Evolutionary conservation across 1,284 basidiomycete species (phyloP).

Genomic region (Phylloporus sp.): DNA sequence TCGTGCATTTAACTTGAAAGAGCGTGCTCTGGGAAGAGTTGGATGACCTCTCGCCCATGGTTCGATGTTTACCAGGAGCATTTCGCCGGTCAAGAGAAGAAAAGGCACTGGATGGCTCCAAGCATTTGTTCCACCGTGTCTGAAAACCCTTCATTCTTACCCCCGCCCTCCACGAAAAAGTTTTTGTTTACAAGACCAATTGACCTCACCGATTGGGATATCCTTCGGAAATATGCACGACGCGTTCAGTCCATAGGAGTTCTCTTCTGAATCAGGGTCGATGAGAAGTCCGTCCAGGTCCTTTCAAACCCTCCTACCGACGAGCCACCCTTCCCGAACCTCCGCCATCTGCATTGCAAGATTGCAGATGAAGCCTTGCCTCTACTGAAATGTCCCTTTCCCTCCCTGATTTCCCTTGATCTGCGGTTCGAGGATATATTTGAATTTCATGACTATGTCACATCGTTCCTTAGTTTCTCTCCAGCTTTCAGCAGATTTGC

Average conservation of each 20-base stretch:
- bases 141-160: not conserved
- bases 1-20: not conserved
- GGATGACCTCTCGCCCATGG: not conserved
- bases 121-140: not conserved
- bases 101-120: too few species aligned
- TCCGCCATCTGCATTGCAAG: too few species aligned
- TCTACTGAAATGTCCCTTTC: too few species aligned
- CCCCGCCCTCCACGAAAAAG: not conserved
- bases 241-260: not conserved
- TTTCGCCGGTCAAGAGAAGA: not conserved
- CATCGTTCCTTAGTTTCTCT: too few species aligned
- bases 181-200: not conserved
- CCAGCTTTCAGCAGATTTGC: too few species aligned
- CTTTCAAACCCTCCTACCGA: not conserved
- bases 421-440: too few species aligned
- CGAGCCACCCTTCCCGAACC: not conserved
- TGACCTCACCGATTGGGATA: not conserved
- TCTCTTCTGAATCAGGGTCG: not conserved
- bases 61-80: not conserved
- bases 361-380: too few species aligned
- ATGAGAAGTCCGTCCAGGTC: not conserved
- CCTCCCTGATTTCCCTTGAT: too few species aligned
- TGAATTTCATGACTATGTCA: too few species aligned
- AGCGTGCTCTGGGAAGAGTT: not conserved
- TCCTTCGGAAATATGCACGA: not conserved